Evolutionary conservation across 805 yeast genomes (phyloP), one percentile per base, ranked within the genome.

Genomic region (Lipomyces starkeyi): DNA sequence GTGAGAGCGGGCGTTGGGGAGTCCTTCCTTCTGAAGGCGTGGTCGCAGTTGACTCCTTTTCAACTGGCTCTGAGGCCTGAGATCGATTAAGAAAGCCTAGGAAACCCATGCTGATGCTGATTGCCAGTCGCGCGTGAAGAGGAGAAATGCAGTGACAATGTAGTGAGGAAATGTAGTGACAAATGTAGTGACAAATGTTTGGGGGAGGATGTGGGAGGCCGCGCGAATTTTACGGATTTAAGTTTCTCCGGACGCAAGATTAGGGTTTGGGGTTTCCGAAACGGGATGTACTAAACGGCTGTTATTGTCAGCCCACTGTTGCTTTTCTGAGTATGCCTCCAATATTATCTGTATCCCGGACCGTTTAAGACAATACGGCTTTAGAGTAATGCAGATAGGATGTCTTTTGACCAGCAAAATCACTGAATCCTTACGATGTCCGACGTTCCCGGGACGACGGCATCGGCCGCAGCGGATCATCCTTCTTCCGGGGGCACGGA

Each of bases 41-140:
- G 25, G 56, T 53, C 27, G 56, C 56, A 25, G 32, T 25, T 22
- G 56, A 53, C 20, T 53, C 56, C 7, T 53, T 53, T 22, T 53
- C 56, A 4, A 22, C 14, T 13, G 29, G 56, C 32, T 11, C 25
- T 13, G 56, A 53, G 5, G 17, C 56, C 56, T 53, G 17, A 17
- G 56, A 53, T 22, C 56, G 56, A 25, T 22, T 22, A 22, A 53
- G n/a, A 53, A 53, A 11, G n/a, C 32, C 5, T 53, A 53, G 56
- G 2, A 27, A 27, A 27, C 29, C 29, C 29, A 27, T 27, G 29
- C 29, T 27, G 2, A 27, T 2, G 29, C 29, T 27, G 29, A 27
- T 27, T 27, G 29, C 29, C 29, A 27, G 29, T 27, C 29, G 29
- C 29, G 2, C 29, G 29, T 27, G 4, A 27, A 9, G 2, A 35